These are phyloP conservation scores for Lavandula angustifolia DNA, from an alignment of 257 asterid genomes.

Conservation along the genomic window DNA sequence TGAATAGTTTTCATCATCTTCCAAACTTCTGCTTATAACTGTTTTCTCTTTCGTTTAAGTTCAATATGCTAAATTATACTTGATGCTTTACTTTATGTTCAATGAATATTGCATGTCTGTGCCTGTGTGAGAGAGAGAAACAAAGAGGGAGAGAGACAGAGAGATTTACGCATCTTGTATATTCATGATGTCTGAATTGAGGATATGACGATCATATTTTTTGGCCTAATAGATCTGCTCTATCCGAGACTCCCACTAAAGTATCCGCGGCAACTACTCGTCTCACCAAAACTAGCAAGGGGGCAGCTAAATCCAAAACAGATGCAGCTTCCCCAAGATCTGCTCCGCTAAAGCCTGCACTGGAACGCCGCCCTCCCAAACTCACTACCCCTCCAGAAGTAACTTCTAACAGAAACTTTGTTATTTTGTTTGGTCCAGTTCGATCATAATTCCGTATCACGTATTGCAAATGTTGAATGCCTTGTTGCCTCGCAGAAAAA, in stretches of 20 bases:
- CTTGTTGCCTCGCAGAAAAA: slow-evolving; percentile 55
- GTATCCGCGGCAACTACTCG: slow-evolving; percentile 59
- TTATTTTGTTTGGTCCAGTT: slow-evolving; percentile 21
- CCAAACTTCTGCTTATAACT: not conserved
- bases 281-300: slow-evolving; percentile 51
- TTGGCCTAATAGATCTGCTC: slow-evolving; percentile 57
- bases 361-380: slow-evolving; percentile 64
- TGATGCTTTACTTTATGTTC: not conserved
- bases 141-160: no score
- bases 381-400: slow-evolving; percentile 70
- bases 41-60: not conserved
- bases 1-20: no score
- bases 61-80: not conserved
- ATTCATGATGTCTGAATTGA: slow-evolving; percentile 10
- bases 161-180: slow-evolving; percentile 24
- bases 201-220: slow-evolving; percentile 5
- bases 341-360: slow-evolving; percentile 62
- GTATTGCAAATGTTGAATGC: slow-evolving; percentile 27
- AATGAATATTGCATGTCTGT: not conserved
- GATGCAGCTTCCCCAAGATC: slow-evolving; percentile 69
- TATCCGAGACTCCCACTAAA: slow-evolving; percentile 63
- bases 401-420: slow-evolving; percentile 32
- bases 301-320: slow-evolving; percentile 62
- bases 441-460: not conserved
- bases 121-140: no score